Evolutionary conservation across 352 stramenopile species (phyloP), one percentile per base, ranked within the genome.

Genomic region (Thraustotheca clavata): DNA sequence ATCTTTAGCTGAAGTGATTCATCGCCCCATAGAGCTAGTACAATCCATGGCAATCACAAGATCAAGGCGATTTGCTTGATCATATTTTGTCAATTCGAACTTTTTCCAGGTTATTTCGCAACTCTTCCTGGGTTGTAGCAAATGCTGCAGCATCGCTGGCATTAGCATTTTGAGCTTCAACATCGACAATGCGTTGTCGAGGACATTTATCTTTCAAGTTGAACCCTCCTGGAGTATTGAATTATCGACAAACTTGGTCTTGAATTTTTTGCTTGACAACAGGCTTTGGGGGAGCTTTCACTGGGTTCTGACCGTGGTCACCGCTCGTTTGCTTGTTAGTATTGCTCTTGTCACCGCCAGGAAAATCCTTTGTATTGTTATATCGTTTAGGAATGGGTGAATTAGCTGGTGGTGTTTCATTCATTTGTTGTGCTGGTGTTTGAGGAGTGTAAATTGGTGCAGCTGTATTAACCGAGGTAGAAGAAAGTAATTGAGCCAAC

Each of bases 31-130:
- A 8, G 73, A 83, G 0, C 12, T 27, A 16, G 75, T 83, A 41
- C 73, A 83, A 40, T 80, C 75, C 73, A 83, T 78, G 1, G 69
- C 71, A 18, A 79, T 71, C 33, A 83, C 75, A 8, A 83, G 59
- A 5, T 83, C 73, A 1, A 83, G 54, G 0, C 66, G 31, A 31
- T 67, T 79, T 1, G 68, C 62, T 5, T 60, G 46, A 0, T 41
- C 67, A 36, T 50, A 65, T 26, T 72, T 14, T 50, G 7, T 50
- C 43, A 7, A 33, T 7, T 6, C 43, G 43, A 6, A 50, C 14
- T 7, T 14, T 6, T 7, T 50, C 14, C 7, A 50, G 6, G 14
- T 50, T 50, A 7, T 6, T 27, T 14, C 43, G 43, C 7, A 50
- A 14, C 22, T 50, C 14, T 22, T 7, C 14, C 14, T 50, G 43